Percentiles rank a stretch among this genome's conserved stretches.
These are phyloP conservation scores for Asterophora parasitica DNA, from an alignment of 768 basidiomycete species.

Conservation along the genomic window DNA sequence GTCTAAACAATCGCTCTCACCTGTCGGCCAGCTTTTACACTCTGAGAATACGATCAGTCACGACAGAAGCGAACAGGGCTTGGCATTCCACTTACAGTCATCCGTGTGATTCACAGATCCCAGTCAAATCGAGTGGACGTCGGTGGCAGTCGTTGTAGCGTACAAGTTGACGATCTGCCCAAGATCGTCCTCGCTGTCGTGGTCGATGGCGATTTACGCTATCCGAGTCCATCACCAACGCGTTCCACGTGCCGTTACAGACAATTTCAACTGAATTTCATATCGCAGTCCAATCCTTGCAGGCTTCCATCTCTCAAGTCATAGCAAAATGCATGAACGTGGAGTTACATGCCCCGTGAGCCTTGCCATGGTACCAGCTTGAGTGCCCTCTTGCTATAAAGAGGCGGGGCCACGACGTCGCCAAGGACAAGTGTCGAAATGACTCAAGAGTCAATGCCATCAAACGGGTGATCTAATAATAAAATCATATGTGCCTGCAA, in stretches of 20 bases:
- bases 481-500: too few species aligned
- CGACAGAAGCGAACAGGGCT: conserved; percentile 7
- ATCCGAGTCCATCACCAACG: background rate
- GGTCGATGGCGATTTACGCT: background rate
- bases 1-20: conserved; percentile 2
- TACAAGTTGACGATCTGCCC: background rate
- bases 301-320: too few species aligned
- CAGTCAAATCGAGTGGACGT: background rate
- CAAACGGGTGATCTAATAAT: too few species aligned
- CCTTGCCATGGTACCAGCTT: too few species aligned
- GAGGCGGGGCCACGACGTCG: too few species aligned
- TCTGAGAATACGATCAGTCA: conserved; percentile 5
- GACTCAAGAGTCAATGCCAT: too few species aligned
- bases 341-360: too few species aligned
- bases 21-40: conserved; percentile 6
- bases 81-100: conserved; percentile 13
- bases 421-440: too few species aligned
- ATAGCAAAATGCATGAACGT: too few species aligned
- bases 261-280: too few species aligned
- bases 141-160: background rate
- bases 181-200: background rate
- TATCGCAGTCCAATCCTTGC: too few species aligned
- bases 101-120: background rate
- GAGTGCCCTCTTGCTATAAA: too few species aligned
- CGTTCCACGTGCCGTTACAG: background rate